Evolutionary conservation across 2,329 filamentous ascomycete species (phyloP).

Genomic region (Stachybotrys chlorohalonatus): DNA sequence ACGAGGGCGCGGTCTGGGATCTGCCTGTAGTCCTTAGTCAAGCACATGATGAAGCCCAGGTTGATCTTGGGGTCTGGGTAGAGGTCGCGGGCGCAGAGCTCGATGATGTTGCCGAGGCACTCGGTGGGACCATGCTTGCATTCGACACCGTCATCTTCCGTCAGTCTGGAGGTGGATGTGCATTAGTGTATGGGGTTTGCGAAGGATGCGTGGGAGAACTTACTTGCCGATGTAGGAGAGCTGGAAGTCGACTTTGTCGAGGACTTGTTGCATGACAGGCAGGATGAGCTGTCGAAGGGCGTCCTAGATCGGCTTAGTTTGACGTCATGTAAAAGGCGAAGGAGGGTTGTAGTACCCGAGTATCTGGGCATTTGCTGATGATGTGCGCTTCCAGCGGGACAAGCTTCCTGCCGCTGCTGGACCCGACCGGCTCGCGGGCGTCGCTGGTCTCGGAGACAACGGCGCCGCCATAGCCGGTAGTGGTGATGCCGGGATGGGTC

Average conservation of each 20-base stretch:
- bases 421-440: not conserved
- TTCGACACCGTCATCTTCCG: conserved; percentile 70
- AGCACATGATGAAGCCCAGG: conserved; percentile 88
- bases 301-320: conserved; percentile 32
- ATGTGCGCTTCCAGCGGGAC: conserved; percentile 90
- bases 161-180: conserved; percentile 36
- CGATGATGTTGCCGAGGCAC: conserved; percentile 87
- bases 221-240: conserved; percentile 84
- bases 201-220: conserved; percentile 10
- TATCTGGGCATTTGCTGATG: conserved; percentile 96
- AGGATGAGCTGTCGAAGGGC: conserved; percentile 75
- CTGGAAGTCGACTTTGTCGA: conserved; percentile 81
- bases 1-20: conserved; percentile 76
- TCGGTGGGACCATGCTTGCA: conserved; percentile 88
- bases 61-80: conserved; percentile 81
- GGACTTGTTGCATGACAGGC: conserved; percentile 74
- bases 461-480: not conserved
- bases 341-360: conserved; percentile 37
- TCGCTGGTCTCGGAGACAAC: not conserved
- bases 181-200: not conserved
- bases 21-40: conserved; percentile 63
- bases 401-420: conserved; percentile 11
- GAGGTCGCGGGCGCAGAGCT: conserved; percentile 77
- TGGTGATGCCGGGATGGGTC: not conserved
- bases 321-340: not conserved